Percentiles rank a stretch among this genome's conserved stretches.
Evolutionary conservation across 208 protist genomes (phyloP).

Genomic region (Trypanosoma mega): DNA sequence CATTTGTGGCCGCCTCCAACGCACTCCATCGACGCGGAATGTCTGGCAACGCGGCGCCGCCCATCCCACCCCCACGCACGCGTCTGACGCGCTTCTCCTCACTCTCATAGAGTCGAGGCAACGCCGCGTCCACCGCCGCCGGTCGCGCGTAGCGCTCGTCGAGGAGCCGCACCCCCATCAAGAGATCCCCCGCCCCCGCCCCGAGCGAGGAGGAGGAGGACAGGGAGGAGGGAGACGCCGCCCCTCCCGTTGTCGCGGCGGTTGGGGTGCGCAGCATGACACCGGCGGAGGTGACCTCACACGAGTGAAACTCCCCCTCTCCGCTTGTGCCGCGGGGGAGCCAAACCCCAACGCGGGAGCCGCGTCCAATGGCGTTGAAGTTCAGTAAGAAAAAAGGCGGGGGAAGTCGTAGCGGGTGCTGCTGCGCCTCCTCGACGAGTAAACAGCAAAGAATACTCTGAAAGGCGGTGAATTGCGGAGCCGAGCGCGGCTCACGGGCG

Average conservation of each 20-base stretch:
- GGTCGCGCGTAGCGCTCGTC: conserved; percentile 15
- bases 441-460: conserved; percentile 61
- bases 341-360: conserved; percentile 46
- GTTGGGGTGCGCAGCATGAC: conserved; percentile 15
- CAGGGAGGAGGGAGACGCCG: no score
- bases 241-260: no score
- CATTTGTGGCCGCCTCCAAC: background rate
- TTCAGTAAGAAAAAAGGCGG: conserved; percentile 61
- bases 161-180: conserved; percentile 20
- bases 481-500: conserved; percentile 35
- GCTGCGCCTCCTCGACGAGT: conserved; percentile 49
- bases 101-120: background rate
- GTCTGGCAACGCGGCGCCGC: conserved; percentile 2
- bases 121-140: conserved; percentile 1
- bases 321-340: conserved; percentile 23
- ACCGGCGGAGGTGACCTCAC: conserved; percentile 29
- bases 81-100: background rate
- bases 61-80: background rate
- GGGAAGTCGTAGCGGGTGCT: conserved; percentile 35
- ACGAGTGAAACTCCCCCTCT: conserved; percentile 36
- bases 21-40: background rate
- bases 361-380: conserved; percentile 46
- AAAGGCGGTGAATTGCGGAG: conserved; percentile 22
- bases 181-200: conserved; percentile 8
- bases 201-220: conserved; percentile 3